Base-by-base conservation (phyloP, 805 yeast genomes). In the Lipomyces yamanashiensis region DNA sequence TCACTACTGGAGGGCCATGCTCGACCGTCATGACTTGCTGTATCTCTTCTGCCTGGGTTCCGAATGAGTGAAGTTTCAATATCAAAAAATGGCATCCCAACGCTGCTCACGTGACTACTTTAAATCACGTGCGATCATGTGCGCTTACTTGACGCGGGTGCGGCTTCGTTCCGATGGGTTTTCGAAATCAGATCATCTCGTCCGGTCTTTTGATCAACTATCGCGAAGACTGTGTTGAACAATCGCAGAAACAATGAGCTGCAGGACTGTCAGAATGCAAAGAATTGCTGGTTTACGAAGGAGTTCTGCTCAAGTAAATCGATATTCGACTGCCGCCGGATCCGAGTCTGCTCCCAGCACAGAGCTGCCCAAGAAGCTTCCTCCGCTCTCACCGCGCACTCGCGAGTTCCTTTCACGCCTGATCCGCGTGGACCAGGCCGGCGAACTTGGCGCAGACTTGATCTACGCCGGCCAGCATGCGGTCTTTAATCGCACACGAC, bases 371-470 rank as follows among this genome's bases (percentile, higher is more conserved):
- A 37, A 12, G n/a, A 37, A 53, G 9, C 61, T 59, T 5, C 62
- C 63, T 2, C 63, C 68, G 7, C 58, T 66, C 9, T 58, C 68
- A 5, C 58, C 67, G 3, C 62, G 58, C 6, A 49, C 58, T 7
- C 50, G 58, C 7, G 51, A 40, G 33, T 66, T 66, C 47, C 62
- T 66, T 13, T 43, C 62, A 10, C 67, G 66, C 10, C 52, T 64
- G 41, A 84, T 95, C 45, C 81, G 99, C 57, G 99, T 95, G 7
- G 98, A 95, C 74, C 99, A 95, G 76, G 98, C 99, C 1, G 99
- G 99, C 47, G 99, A 95, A 74, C 82, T 95, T 12, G 99, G 98
- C 2, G 99, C 99, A 1, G 87, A 95, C 74, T 87, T 89, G 70
- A 95, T 95, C 56, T 95, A 95, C 75, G 86, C 87, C 64, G 99